Evolutionary conservation across 192 early-diverging fungal species (phyloP).

Genomic region (Rhizoclosmatium sp.): DNA sequence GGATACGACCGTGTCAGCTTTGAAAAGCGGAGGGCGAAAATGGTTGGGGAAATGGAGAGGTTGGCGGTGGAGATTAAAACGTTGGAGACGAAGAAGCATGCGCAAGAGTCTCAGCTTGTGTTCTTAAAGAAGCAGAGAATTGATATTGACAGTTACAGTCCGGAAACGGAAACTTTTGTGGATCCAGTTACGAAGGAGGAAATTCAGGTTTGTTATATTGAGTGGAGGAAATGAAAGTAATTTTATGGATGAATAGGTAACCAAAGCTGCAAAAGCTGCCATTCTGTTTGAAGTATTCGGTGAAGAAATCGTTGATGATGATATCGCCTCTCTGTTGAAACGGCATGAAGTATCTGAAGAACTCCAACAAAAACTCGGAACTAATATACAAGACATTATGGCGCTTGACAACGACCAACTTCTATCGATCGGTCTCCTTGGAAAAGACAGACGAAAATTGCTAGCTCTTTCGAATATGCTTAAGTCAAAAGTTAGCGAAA

Average conservation of each 20-base stretch:
- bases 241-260: slow-evolving; percentile 21
- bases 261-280: slow-evolving; percentile 39
- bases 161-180: slow-evolving; percentile 20
- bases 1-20: slow-evolving; percentile 39
- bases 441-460: slow-evolving; percentile 54
- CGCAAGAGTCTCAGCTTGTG: slow-evolving; percentile 46
- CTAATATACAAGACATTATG: slow-evolving; percentile 47
- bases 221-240: too few species aligned
- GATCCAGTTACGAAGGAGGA: slow-evolving; percentile 37
- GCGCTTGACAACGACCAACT: slow-evolving; percentile 47
- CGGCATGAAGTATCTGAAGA: slow-evolving; percentile 53
- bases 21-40: slow-evolving; percentile 39
- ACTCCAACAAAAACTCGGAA: slow-evolving; percentile 42
- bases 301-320: slow-evolving; percentile 40
- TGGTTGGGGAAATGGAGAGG: slow-evolving; percentile 37
- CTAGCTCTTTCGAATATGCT: slow-evolving; percentile 57
- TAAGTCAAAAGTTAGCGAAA: slow-evolving; percentile 56
- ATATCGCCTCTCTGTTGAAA: slow-evolving; percentile 44
- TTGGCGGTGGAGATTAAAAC: slow-evolving; percentile 29
- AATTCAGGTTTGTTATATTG: not conserved
- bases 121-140: slow-evolving; percentile 43
- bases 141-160: slow-evolving; percentile 44
- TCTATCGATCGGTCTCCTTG: slow-evolving; percentile 32
- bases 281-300: slow-evolving; percentile 52
- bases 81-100: slow-evolving; percentile 43